Conservation (phyloP, 495 filamentous ascomycete species). For the Rostrohypoxylon terebratum region DNA sequence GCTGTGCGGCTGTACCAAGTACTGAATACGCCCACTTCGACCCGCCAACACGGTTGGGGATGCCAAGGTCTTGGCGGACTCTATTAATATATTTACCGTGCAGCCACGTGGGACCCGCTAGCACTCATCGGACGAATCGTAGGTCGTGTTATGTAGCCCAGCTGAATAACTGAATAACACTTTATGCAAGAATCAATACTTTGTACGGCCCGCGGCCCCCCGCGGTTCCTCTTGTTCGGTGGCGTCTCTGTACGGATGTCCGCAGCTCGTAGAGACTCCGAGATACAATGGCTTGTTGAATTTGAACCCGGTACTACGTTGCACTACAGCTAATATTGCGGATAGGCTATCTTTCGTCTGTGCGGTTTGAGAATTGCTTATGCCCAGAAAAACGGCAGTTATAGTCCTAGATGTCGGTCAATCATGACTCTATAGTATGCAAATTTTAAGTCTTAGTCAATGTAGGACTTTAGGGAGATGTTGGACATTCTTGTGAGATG, state of each 20-base stretch:
- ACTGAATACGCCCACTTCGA: conserved; percentile 7
- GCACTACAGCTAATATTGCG: neutral
- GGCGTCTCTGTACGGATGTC: conserved; percentile 4
- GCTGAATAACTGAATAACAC: neutral
- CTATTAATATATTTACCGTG: conserved; percentile 33
- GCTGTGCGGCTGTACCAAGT: conserved; percentile 25
- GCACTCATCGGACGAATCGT: neutral
- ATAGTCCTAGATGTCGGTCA: neutral
- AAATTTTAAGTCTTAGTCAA: neutral
- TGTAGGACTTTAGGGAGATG: neutral
- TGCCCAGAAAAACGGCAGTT: neutral
- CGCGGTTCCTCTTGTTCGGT: neutral
- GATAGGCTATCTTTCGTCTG: neutral
- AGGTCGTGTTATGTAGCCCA: neutral
- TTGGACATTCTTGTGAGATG: neutral
- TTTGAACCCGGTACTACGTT: neutral
- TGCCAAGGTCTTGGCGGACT: conserved; percentile 32
- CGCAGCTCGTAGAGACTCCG: neutral
- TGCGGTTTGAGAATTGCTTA: neutral
- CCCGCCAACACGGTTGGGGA: conserved; percentile 31
- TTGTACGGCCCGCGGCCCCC: neutral
- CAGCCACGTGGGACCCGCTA: conserved; percentile 19
- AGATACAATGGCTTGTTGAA: neutral
- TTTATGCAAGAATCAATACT: neutral
- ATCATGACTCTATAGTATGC: neutral